These are phyloP conservation scores for Spongispora temasekensis DNA, from an alignment of 1,284 basidiomycete species.

Conservation along the genomic window DNA sequence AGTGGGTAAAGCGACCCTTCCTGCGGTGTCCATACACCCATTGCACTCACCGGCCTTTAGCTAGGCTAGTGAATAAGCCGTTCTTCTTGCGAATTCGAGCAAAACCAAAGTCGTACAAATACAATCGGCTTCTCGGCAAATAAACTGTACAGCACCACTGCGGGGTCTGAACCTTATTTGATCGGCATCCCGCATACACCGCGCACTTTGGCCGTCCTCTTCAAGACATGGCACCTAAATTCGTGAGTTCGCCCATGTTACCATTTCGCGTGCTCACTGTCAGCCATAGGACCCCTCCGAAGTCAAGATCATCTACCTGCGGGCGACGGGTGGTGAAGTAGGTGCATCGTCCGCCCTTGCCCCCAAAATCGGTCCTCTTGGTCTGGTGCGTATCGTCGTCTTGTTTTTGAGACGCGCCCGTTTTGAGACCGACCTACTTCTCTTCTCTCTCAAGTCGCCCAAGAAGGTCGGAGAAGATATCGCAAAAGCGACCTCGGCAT, in stretches of 20 bases:
- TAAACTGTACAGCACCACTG: constrained; percentile 53
- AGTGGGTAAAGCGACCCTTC: constrained; percentile 72
- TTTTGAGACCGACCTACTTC: constrained; percentile 6
- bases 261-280: constrained; percentile 15
- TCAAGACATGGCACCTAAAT: constrained; percentile 70
- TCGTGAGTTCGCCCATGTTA: constrained; percentile 48
- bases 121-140: constrained; percentile 25
- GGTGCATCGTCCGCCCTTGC: constrained; percentile 98
- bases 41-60: constrained; percentile 48
- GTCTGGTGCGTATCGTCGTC: constrained; percentile 72
- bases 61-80: constrained; percentile 21
- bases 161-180: constrained; percentile 55
- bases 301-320: constrained; percentile 99
- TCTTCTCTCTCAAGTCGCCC: constrained; percentile 83
- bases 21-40: constrained; percentile 75
- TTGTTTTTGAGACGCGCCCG: neutral
- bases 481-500: constrained; percentile 97
- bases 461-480: constrained; percentile 99
- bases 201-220: constrained; percentile 5
- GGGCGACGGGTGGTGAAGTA: constrained; percentile 99
- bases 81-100: constrained; percentile 2
- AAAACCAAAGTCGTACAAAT: constrained; percentile 25
- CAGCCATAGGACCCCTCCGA: constrained; percentile 84
- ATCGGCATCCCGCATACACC: constrained; percentile 17
- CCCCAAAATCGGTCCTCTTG: constrained; percentile 99